Evolutionary conservation across 1,284 basidiomycete genomes (phyloP).

Genomic region (Bondarzewia mesenterica): DNA sequence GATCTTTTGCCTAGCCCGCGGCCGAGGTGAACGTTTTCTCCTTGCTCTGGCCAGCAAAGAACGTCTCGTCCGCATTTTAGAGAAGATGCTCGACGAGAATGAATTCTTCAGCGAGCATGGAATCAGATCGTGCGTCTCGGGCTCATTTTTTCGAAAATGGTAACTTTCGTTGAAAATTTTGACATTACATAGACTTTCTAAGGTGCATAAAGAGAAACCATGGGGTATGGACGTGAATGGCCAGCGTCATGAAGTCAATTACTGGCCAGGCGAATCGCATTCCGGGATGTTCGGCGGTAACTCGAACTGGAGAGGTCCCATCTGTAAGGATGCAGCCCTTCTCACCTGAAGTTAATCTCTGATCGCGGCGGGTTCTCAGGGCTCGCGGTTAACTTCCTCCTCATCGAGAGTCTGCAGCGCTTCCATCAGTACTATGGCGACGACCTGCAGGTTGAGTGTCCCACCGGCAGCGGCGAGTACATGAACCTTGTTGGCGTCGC

Average conservation of each 20-base stretch:
- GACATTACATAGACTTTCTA: conserved; percentile 55
- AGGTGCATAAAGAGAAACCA: conserved; percentile 85
- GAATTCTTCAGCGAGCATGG: conserved; percentile 96
- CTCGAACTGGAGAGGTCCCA: conserved; percentile 90
- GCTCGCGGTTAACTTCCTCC: conserved; percentile 92
- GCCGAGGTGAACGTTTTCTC: conserved; percentile 81
- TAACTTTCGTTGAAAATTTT: conserved; percentile 5
- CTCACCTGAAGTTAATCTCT: neutral
- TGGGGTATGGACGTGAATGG: conserved; percentile 95
- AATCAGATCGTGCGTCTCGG: conserved; percentile 74
- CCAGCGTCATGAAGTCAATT: conserved; percentile 85
- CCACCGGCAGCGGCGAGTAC: conserved; percentile 89
- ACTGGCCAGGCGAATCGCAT: conserved; percentile 96
- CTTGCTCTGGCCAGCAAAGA: conserved; percentile 92
- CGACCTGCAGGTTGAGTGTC: conserved; percentile 87
- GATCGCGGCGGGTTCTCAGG: conserved; percentile 33
- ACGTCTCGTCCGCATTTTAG: conserved; percentile 77
- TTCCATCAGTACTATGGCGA: conserved; percentile 97
- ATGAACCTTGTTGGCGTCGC: conserved; percentile 92
- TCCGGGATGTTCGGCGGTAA: conserved; percentile 99
- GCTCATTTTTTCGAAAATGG: neutral
- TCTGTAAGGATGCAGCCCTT: conserved; percentile 60
- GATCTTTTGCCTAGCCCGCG: conserved; percentile 40
- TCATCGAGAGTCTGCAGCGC: conserved; percentile 90
- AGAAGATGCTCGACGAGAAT: conserved; percentile 95